Conservation (phyloP, 169 alveolate genomes). For the Eimeria tenella region DNA sequence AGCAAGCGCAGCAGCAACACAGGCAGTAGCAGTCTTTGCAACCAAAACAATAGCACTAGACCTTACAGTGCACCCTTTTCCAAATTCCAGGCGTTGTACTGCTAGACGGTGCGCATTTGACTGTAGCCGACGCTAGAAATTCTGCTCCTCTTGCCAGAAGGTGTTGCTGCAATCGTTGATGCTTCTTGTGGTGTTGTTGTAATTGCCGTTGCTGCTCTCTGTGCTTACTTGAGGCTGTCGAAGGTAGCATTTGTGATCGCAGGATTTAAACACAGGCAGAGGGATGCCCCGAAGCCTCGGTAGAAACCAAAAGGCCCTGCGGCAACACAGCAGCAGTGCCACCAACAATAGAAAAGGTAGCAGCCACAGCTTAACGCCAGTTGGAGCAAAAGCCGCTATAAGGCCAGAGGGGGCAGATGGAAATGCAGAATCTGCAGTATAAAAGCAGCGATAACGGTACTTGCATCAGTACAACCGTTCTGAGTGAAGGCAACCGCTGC, state of each 20-base stretch:
- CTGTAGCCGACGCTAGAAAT: not conserved
- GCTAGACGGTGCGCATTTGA: too few species aligned
- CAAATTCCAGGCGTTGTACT: too few species aligned
- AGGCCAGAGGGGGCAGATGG: not conserved
- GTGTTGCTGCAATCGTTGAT: not conserved
- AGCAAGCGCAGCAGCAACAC: not conserved
- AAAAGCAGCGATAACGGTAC: not conserved
- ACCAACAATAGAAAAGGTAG: not conserved
- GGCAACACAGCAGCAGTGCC: not conserved
- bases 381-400: too few species aligned
- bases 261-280: slow-evolving; percentile 70
- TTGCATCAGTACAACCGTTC: not conserved
- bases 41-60: not conserved
- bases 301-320: slow-evolving; percentile 68
- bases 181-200: not conserved
- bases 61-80: too few species aligned
- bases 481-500: too few species aligned
- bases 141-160: too few species aligned
- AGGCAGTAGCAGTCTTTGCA: not conserved
- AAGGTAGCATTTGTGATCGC: slow-evolving; percentile 76
- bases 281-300: slow-evolving; percentile 71
- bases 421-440: not conserved
- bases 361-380: not conserved
- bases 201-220: not conserved
- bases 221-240: slow-evolving; percentile 71